Evolutionary conservation across 257 asterid genomes (phyloP).

Genomic region (Apocynum venetum): DNA sequence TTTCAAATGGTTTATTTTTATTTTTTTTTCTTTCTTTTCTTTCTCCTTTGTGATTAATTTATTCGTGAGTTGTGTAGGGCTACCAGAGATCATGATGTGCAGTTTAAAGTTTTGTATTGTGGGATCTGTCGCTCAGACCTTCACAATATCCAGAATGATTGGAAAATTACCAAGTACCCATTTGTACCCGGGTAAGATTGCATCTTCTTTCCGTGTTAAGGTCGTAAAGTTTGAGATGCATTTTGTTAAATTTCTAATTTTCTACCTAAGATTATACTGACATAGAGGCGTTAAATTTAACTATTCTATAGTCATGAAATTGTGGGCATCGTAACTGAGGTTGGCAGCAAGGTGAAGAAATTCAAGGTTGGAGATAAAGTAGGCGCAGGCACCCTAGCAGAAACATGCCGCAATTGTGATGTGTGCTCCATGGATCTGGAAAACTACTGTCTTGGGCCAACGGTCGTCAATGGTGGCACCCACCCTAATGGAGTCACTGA

Average conservation of each 20-base stretch:
- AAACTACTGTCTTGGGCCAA: slow-evolving; percentile 10
- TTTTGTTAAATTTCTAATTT: too few relatives aligned
- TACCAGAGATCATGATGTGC: slow-evolving; percentile 50
- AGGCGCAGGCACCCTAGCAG: slow-evolving; percentile 20
- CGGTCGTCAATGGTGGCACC: background rate
- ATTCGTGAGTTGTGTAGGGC: slow-evolving; percentile 18
- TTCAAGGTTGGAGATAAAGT: slow-evolving; percentile 34
- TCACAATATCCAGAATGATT: slow-evolving; percentile 35
- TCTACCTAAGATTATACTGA: too few relatives aligned
- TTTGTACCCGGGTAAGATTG: slow-evolving; percentile 42
- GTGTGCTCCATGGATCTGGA: slow-evolving; percentile 22
- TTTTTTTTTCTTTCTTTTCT: background rate
- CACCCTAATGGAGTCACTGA: slow-evolving; percentile 9
- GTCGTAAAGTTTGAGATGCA: too few relatives aligned
- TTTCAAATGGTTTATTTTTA: background rate
- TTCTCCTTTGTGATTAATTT: background rate
- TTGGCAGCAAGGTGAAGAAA: slow-evolving; percentile 45
- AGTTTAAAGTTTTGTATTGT: slow-evolving; percentile 45
- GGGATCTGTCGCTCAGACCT: slow-evolving; percentile 54
- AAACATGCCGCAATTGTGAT: slow-evolving; percentile 18
- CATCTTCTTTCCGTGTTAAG: background rate
- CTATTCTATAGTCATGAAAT: slow-evolving; percentile 21
- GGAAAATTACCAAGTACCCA: slow-evolving; percentile 42
- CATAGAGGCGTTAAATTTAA: too few relatives aligned
- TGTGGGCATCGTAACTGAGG: slow-evolving; percentile 29